phyloP scores from a whole-genome alignment of 2,329 filamentous ascomycete genomes.

The Aspergillus proliferans region DNA sequence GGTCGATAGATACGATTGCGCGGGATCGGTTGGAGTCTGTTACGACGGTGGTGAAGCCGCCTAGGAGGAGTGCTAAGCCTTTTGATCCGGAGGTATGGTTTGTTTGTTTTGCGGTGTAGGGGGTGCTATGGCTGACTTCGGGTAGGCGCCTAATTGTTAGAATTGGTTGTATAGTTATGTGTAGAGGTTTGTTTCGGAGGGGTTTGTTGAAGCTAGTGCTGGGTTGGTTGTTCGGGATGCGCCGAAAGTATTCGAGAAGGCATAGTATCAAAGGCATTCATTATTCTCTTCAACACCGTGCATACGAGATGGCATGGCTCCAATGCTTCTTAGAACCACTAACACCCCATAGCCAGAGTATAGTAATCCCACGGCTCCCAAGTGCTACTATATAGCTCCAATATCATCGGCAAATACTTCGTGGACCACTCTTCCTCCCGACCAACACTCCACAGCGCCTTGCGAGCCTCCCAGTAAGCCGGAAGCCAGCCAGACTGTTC shows the following conservation, averaged over 20 bases:
- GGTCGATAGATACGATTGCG: not conserved
- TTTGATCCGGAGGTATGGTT: not conserved
- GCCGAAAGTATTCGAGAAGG: not conserved
- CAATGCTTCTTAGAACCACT: not conserved
- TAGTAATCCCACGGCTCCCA: slow-evolving; percentile 28
- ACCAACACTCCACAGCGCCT: slow-evolving; percentile 18
- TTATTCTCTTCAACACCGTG: no score
- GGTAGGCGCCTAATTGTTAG: not conserved
- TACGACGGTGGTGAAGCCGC: not conserved
- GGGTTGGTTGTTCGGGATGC: not conserved
- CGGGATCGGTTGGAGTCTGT: not conserved
- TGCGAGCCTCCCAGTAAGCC: slow-evolving; percentile 27
- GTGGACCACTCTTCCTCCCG: slow-evolving; percentile 18
- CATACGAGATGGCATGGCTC: no score
- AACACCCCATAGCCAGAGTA: slow-evolving; percentile 15
- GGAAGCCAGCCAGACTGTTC: slow-evolving; percentile 28
- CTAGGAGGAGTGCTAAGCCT: not conserved
- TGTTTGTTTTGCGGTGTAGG: not conserved
- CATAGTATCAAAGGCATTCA: no score
- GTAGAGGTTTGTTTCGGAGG: not conserved
- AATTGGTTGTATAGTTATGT: not conserved
- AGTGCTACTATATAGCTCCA: slow-evolving; percentile 20
- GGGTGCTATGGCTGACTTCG: not conserved
- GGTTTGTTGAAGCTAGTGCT: not conserved
- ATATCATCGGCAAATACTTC: slow-evolving; percentile 25